Evolutionary conservation across 257 asterid genomes (phyloP).

Genomic region (Solanum raphanifolium): DNA sequence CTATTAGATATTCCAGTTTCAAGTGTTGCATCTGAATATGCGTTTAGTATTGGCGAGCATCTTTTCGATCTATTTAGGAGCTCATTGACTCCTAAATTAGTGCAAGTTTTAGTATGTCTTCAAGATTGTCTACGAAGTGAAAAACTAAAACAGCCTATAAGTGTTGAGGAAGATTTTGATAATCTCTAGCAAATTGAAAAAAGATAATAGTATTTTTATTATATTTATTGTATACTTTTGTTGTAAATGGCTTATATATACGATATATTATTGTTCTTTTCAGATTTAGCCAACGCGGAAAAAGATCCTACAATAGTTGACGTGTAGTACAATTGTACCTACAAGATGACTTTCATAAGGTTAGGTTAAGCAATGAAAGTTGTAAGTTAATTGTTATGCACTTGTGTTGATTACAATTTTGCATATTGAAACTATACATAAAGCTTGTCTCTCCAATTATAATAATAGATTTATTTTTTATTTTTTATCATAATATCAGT

Average conservation of each 20-base stretch:
- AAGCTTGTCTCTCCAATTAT: background rate
- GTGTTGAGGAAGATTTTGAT: background rate
- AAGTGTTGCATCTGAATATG: background rate
- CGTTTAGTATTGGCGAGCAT: background rate
- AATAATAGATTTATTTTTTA: too few species aligned
- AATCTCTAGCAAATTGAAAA: background rate
- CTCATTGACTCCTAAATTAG: background rate
- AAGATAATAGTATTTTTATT: background rate
- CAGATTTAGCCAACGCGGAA: background rate
- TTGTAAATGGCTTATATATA: background rate
- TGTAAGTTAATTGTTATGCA: background rate
- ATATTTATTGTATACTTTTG: background rate
- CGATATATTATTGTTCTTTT: background rate
- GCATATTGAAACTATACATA: background rate
- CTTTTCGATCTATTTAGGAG: background rate
- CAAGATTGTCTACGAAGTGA: background rate
- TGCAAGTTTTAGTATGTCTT: background rate
- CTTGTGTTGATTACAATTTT: background rate
- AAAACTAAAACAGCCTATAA: background rate
- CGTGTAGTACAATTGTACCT: background rate
- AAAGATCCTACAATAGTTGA: background rate
- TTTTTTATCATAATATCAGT: background rate
- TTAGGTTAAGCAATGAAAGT: background rate
- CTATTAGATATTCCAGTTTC: background rate
- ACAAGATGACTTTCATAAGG: background rate